Conservation (phyloP, 768 basidiomycete genomes). For the Postia placenta region DNA sequence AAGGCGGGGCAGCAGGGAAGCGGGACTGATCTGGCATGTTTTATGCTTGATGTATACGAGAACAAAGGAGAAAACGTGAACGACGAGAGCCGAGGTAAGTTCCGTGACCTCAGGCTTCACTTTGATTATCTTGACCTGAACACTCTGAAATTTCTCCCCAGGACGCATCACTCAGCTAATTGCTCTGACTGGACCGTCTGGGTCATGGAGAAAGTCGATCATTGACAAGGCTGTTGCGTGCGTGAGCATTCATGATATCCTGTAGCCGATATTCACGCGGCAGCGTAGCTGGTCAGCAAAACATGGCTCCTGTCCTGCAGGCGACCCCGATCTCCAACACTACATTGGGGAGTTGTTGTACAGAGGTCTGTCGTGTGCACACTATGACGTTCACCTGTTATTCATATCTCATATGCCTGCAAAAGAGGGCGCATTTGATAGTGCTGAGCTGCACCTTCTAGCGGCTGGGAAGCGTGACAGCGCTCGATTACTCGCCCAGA, state of each 20-base stretch:
- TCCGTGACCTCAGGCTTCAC: too few species aligned
- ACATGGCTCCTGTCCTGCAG: constrained; percentile 71
- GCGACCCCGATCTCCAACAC: constrained; percentile 83
- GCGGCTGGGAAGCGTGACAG: constrained; percentile 87
- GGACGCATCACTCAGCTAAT: constrained; percentile 89
- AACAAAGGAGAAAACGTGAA: constrained; percentile 61
- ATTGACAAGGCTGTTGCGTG: constrained; percentile 85
- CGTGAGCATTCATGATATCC: too few species aligned
- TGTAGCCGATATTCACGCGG: too few species aligned
- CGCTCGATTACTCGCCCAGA: constrained; percentile 77
- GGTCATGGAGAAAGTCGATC: constrained; percentile 86
- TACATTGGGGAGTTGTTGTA: constrained; percentile 86
- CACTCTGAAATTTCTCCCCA: too few species aligned
- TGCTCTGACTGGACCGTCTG: constrained; percentile 72
- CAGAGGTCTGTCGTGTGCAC: constrained; percentile 48
- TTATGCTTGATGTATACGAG: constrained; percentile 82
- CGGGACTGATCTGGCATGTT: constrained; percentile 78
- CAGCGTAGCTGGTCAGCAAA: constrained; percentile 84
- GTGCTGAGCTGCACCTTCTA: constrained; percentile 78
- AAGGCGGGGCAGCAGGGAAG: constrained; percentile 87
- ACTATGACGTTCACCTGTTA: background rate
- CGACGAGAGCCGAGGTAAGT: constrained; percentile 75
- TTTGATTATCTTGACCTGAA: background rate
- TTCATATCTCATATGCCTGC: background rate
- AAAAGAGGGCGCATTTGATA: constrained; percentile 67